phyloP scores from a whole-genome alignment of 2,329 filamentous ascomycete genomes.

The Furcasterigmium furcatum region DNA sequence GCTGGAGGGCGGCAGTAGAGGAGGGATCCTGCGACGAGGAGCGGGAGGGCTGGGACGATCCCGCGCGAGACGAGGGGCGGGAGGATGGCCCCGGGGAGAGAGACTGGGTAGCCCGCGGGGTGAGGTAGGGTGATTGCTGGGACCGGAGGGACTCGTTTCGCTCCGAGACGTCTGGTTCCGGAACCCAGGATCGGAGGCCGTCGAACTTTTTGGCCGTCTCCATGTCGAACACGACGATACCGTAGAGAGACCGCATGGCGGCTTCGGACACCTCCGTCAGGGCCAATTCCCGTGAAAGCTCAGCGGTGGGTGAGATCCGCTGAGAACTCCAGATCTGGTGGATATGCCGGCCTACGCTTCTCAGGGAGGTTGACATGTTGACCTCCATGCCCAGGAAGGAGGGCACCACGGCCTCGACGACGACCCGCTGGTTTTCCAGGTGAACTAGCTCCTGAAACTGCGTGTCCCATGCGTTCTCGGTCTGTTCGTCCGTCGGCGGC shows the following conservation, averaged over 20 bases:
- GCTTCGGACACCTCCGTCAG: constrained; percentile 12
- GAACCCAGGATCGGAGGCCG: constrained; percentile 4
- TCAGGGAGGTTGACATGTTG: constrained; percentile 2
- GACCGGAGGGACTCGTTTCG: neutral
- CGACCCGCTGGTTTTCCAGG: constrained; percentile 5
- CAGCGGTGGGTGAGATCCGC: constrained; percentile 1
- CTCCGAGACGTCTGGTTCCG: neutral
- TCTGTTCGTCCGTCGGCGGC: constrained; percentile 6
- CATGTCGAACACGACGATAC: constrained; percentile 8
- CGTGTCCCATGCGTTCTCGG: constrained; percentile 9
- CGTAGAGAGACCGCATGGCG: constrained; percentile 9
- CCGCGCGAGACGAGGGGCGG: neutral
- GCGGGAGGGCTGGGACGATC: neutral
- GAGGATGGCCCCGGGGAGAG: constrained; percentile 2
- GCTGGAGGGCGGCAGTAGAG: constrained; percentile 8
- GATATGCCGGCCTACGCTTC: constrained; percentile 6
- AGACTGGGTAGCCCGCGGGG: constrained; percentile 6
- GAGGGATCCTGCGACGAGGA: neutral
- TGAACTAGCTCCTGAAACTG: constrained; percentile 6
- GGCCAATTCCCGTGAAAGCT: constrained; percentile 8
- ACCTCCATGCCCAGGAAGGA: constrained; percentile 1
- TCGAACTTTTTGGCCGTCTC: neutral
- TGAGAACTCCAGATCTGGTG: neutral
- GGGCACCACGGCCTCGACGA: constrained; percentile 6
- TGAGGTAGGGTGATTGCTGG: constrained; percentile 6